A percentile compares a stretch with the other conserved stretches of the same genome.
Conservation (phyloP, 805 yeast species). For the Candida ascalaphidarum region DNA sequence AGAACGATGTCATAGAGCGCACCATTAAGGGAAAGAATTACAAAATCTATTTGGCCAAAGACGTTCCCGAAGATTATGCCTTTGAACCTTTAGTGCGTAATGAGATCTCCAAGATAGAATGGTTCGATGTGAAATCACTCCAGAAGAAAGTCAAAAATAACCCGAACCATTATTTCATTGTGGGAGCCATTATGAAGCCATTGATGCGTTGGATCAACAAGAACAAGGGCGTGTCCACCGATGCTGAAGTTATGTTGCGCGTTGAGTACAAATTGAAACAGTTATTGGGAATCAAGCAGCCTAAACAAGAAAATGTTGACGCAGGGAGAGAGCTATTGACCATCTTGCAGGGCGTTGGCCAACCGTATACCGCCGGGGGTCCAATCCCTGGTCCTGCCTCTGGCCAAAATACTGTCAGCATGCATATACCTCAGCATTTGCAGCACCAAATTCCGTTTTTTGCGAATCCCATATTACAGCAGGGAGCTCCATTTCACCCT, state of each 20-base stretch:
- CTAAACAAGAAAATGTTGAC: slow-evolving; percentile 31
- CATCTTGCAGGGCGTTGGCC: slow-evolving; percentile 37
- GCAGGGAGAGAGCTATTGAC: slow-evolving; percentile 74
- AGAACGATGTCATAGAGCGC: slow-evolving; percentile 71
- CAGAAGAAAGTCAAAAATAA: slow-evolving; percentile 32
- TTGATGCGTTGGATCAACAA: slow-evolving; percentile 47
- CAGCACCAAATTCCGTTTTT: slow-evolving; percentile 16
- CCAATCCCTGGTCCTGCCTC: slow-evolving; percentile 3
- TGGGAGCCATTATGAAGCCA: slow-evolving; percentile 43
- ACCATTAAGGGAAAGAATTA: slow-evolving; percentile 78
- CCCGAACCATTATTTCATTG: slow-evolving; percentile 34
- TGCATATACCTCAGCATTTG: slow-evolving; percentile 25
- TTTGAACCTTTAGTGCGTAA: slow-evolving; percentile 80
- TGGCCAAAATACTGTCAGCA: slow-evolving; percentile 10
- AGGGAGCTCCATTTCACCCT: neutral
- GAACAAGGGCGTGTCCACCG: slow-evolving; percentile 39
- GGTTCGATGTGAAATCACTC: slow-evolving; percentile 53
- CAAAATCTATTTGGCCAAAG: slow-evolving; percentile 68
- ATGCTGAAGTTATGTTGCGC: slow-evolving; percentile 49
- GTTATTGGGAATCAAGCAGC: slow-evolving; percentile 47
- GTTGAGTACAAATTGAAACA: slow-evolving; percentile 62
- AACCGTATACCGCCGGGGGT: neutral
- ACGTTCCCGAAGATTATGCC: slow-evolving; percentile 67
- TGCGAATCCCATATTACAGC: slow-evolving; percentile 2
- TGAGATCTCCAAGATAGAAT: slow-evolving; percentile 77